A percentile compares a stretch with the other conserved stretches of the same genome.
These are phyloP conservation scores for Eremothecium gossypii DNA, from an alignment of 1,139 yeast genomes.

Conservation along the genomic window DNA sequence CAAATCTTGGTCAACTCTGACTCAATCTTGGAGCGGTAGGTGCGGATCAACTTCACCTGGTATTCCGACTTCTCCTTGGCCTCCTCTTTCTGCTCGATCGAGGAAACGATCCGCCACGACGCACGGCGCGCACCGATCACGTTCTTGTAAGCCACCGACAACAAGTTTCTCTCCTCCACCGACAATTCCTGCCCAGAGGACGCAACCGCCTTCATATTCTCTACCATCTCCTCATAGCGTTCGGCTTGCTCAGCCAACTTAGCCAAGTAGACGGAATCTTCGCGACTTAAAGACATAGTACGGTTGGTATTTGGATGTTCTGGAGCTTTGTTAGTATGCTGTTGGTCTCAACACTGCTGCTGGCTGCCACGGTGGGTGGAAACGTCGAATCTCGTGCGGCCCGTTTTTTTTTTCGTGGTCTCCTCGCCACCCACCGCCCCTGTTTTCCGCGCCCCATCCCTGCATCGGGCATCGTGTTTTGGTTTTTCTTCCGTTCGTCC, in stretches of 20 bases:
- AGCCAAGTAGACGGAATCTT: constrained; percentile 97
- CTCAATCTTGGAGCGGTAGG: constrained; percentile 92
- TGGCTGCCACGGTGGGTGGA: too few species aligned
- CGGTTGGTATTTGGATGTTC: constrained; percentile 4
- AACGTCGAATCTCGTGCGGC: too few species aligned
- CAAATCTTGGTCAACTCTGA: constrained; percentile 87
- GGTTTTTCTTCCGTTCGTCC: too few species aligned
- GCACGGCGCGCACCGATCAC: constrained; percentile 99
- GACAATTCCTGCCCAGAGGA: constrained; percentile 91
- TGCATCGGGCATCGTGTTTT: too few species aligned
- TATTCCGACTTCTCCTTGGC: constrained; percentile 68
- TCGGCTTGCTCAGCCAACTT: constrained; percentile 99
- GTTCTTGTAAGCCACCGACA: constrained; percentile 95
- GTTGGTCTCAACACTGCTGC: too few species aligned
- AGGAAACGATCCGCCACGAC: constrained; percentile 96
- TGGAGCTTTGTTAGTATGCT: neutral
- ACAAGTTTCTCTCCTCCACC: constrained; percentile 94
- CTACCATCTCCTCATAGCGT: constrained; percentile 99
- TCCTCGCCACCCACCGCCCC: too few species aligned
- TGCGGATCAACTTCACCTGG: constrained; percentile 85
- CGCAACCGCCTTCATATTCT: constrained; percentile 96
- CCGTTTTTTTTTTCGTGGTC: too few species aligned
- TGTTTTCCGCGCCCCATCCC: too few species aligned
- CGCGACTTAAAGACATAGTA: constrained; percentile 77
- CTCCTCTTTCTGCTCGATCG: constrained; percentile 97